Base-by-base conservation (phyloP, 2,329 filamentous ascomycete species). In the Catunica adiposa region DNA sequence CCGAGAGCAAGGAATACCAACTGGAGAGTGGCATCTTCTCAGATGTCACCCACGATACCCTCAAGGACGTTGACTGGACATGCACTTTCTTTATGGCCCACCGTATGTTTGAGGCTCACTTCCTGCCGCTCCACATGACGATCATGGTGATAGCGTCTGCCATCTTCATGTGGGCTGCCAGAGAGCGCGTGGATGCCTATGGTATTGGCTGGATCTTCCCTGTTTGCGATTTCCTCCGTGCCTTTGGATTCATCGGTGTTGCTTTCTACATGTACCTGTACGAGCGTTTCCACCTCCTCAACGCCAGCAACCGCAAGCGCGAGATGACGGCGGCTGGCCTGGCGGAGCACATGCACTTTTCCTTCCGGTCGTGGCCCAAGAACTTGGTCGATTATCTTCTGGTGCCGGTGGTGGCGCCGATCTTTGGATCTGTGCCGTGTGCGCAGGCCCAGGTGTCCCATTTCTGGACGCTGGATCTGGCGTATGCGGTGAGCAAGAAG, bases 401-500 rank as follows among this genome's bases (percentile, higher is more conserved):
- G 63, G 81, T 84, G 23, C 83, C 83, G 0, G 64, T 86, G 8
- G 80, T 84, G 8, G 83, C 82, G 3, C 80, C 82, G 1, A 61
- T 86, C 2, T 86, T 80, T 62, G 83, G 83, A 17, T 76, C 80
- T 0, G 75, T 86, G 17, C 83, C 83, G 0, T 78, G 79, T 46
- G 72, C 80, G 3, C 80, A 86, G 60, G 83, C 83, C 1, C 77
- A 83, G 60, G 67, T 86, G 55, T 78, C 74, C 63, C 83, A 87
- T 64, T 79, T 86, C 63, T 86, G 81, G 76, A 84, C 80, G 0
- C 70, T 82, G 34, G 73, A 83, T 56, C 65, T 87, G 61, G 79
- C 83, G 9, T 87, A 87, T 66, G 77, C 79, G 0, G 83, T 87
- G 62, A 85, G 81, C 69, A 79, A 81, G 67, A 87, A 86, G 64